Base-by-base conservation (phyloP, 306 rosid species). In the Sophora flavescens region DNA sequence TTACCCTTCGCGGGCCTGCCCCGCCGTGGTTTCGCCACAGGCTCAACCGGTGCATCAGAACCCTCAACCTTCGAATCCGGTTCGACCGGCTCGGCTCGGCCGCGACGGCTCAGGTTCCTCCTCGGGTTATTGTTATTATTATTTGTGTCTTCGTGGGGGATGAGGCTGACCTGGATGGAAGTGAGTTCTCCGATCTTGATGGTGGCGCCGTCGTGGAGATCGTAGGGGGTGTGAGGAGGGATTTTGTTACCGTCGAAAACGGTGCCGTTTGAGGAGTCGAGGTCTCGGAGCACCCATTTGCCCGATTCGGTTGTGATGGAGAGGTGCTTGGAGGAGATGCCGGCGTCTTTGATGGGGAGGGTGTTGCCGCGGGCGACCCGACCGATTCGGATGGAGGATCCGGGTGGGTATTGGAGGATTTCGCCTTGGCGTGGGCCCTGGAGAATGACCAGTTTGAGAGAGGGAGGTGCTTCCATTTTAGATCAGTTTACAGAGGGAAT, bases 211-310 rank as follows among this genome's bases (percentile, higher is more conserved):
- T 88, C 72, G 48, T 14, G 44, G 18, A 94, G 83, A 14, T 61
- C 42, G 73, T 86, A 54, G 4, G 93, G 83, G 2, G 65, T 54
- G 38, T 72, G 8, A 0, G 97, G 89, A 1, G 77, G 65, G 42
- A 94, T 26, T 1, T 26, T 36, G 33, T 74, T 32, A 14, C 35
- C 86, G 57, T 94, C 84, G n/a, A 91, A 75, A n/a, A 85, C n/a
- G 53, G 97, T 90, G 22, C 98, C 98, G 75, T 94, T 91, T 32
- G 97, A 94, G 47, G 97, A 91, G 6, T 81, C 78, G 18, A 91
- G 95, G 78, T 94, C 98, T 11, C 42, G 87, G 82, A 94, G 69
- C 1, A 80, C 12, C 97, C 98, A 91, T 18, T 85, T 73, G 3
- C 76, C 63, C 0, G 87, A 81, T 4, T 82, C 78, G 11, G 45